Percentiles rank a stretch among this genome's conserved stretches.
Evolutionary conservation across 495 filamentous ascomycete genomes (phyloP).

Genomic region (Hypoxylon cercidicola): DNA sequence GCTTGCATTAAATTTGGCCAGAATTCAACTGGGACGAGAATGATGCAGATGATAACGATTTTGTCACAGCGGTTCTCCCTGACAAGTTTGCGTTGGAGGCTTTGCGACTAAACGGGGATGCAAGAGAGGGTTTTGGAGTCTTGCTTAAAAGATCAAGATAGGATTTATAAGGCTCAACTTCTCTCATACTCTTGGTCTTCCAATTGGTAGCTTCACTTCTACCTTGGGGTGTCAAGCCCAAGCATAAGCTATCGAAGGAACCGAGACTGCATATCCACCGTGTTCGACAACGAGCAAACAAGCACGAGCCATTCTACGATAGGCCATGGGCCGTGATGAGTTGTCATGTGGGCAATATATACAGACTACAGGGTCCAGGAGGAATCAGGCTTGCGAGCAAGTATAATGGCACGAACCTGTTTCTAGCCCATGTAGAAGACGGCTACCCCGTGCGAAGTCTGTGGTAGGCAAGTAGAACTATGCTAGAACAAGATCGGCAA

Average conservation of each 20-base stretch:
- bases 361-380: background rate
- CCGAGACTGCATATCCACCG: background rate
- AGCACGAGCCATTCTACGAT: conserved; percentile 5
- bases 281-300: background rate
- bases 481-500: background rate
- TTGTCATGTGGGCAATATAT: background rate
- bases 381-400: background rate
- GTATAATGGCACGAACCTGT: background rate
- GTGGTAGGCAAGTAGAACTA: background rate
- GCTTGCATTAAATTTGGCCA: too few species aligned
- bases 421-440: background rate
- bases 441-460: background rate
- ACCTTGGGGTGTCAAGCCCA: background rate
- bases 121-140: too few species aligned
- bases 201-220: too few species aligned
- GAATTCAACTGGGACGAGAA: too few species aligned
- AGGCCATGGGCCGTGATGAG: background rate
- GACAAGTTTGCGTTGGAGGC: too few species aligned
- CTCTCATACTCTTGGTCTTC: too few species aligned
- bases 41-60: too few species aligned
- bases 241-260: background rate
- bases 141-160: too few species aligned
- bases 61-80: too few species aligned
- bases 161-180: too few species aligned
- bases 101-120: too few species aligned